A percentile compares a stretch with the other conserved stretches of the same genome.
Conservation (phyloP, 106 monocot species). For the Dendrobium catenatum region DNA sequence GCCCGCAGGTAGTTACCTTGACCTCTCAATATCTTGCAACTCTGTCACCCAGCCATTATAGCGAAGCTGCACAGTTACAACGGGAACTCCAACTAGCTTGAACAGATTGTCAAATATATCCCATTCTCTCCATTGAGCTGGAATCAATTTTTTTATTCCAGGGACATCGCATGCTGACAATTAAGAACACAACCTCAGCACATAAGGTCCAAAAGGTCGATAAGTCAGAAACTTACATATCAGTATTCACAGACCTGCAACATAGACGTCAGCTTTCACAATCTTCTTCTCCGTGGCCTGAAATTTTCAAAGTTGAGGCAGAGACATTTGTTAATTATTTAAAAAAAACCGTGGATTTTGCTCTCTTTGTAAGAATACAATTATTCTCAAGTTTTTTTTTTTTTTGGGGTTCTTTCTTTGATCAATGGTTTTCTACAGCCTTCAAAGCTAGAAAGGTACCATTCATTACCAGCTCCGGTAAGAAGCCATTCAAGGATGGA, state of each 20-base stretch:
- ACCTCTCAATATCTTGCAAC: conserved; percentile 62
- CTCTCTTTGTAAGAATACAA: neutral
- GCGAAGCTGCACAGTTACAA: conserved; percentile 93
- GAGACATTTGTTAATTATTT: neutral
- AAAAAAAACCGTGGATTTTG: neutral
- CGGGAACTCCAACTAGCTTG: conserved; percentile 90
- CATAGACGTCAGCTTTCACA: conserved; percentile 91
- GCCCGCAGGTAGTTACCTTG: conserved; percentile 42
- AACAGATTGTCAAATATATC: conserved; percentile 82
- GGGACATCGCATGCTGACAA: conserved; percentile 94
- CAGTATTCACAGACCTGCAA: conserved; percentile 66
- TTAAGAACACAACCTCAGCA: conserved; percentile 3
- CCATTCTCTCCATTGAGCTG: conserved; percentile 85
- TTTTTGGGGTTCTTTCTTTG: neutral
- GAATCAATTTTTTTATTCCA: conserved; percentile 92
- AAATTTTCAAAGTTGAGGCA: conserved; percentile 8
- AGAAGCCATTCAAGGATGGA: neutral
- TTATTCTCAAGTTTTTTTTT: neutral
- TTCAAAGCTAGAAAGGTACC: neutral
- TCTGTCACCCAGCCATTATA: conserved; percentile 99
- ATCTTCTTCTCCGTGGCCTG: conserved; percentile 81
- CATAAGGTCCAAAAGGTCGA: conserved; percentile 6
- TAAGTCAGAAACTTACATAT: neutral
- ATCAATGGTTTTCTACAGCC: neutral
- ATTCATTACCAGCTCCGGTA: neutral